These are phyloP conservation scores for Pogostemon cablin DNA, from an alignment of 257 asterid species.

Conservation along the genomic window DNA sequence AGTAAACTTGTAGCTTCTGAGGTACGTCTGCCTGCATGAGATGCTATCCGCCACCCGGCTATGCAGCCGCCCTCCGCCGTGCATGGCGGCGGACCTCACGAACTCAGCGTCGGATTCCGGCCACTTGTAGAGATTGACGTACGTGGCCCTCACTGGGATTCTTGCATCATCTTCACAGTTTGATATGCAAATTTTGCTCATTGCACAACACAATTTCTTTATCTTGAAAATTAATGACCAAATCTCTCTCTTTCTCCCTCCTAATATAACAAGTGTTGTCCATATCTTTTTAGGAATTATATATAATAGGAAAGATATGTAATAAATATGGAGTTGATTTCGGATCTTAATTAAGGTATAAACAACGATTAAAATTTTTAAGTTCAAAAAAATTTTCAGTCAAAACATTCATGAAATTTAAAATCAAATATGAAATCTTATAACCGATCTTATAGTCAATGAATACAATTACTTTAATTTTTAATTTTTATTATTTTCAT, in stretches of 20 bases:
- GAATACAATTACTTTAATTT: no score
- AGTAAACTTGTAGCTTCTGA: conserved; percentile 68
- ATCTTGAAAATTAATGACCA: conserved; percentile 8
- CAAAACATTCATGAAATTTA: no score
- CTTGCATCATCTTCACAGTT: conserved; percentile 52
- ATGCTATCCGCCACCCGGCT: conserved; percentile 55
- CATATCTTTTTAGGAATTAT: neutral
- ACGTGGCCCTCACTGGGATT: conserved; percentile 64
- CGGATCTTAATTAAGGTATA: no score
- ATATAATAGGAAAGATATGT: neutral
- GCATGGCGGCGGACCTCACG: conserved; percentile 31
- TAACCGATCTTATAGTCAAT: no score
- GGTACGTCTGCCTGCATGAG: conserved; percentile 68
- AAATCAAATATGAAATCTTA: no score
- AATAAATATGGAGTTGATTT: no score
- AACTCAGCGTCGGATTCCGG: conserved; percentile 79
- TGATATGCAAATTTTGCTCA: conserved; percentile 56
- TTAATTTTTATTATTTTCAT: no score
- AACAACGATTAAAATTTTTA: no score
- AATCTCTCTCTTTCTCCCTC: neutral
- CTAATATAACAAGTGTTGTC: conserved; percentile 7
- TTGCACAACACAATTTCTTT: neutral
- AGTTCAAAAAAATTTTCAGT: no score
- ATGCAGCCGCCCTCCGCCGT: conserved; percentile 45
- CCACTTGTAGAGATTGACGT: conserved; percentile 84